Evolutionary conservation across 2,329 filamentous ascomycete species (phyloP), one percentile per base, ranked within the genome.

Genomic region (Coniella vitis): DNA sequence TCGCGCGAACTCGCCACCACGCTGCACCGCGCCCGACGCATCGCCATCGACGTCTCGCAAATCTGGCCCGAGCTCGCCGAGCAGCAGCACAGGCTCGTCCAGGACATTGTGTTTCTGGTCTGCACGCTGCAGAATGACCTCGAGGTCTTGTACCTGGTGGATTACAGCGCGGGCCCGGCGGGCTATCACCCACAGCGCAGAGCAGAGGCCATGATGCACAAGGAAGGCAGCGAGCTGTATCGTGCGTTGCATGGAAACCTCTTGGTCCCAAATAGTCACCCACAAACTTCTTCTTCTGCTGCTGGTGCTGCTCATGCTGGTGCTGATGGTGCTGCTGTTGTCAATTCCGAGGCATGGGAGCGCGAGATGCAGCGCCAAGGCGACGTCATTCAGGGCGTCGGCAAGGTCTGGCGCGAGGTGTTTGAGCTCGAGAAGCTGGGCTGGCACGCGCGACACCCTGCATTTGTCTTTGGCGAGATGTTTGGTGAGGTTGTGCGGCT

Each of bases 341-440:
- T 21, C 2, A 13, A 16, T 7, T 4, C 22, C 5, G 22, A 38
- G 9, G 22, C 12, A n/a, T 49, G 46, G 32, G 49, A 51, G 5
- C 38, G 49, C 13, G 55, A 58, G 1, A 40, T 47, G 31, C 34
- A 25, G 16, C 56, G 62, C 22, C 19, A 48, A 1, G 54, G 57
- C 1, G 63, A 66, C 44, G 57, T 65, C 9, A 55, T 67, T 5
- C 54, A 54, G 5, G 64, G 60, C 2, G 56, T 63, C 0, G 60
- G 58, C 12, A 62, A 53, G 48, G 54, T 54, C 5, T 67, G 65
- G 45, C 56, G 60, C 9, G 62, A 67, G 47, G 60, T 65, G 1
- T 58, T 61, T 40, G 60, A 65, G 16, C 46, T 66, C 4, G 59
- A 63, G 42, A 42, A 46, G 3, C 29, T 66, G 9, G 63, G 62